Conservation (phyloP, 768 basidiomycete species). For the Tylopilus plumbeoviolaceoides region DNA sequence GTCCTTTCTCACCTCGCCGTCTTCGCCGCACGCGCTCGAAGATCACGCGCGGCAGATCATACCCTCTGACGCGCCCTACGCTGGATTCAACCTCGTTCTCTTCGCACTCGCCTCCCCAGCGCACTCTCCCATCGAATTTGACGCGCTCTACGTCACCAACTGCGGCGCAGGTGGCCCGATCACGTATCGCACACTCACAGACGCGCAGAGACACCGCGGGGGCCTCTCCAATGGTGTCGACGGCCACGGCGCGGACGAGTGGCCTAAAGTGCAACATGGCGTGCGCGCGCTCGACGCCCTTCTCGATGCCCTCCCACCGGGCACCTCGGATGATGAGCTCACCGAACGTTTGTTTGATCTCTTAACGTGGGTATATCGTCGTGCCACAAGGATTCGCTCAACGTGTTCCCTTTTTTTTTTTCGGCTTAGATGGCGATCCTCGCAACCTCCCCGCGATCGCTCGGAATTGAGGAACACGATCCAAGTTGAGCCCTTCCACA, state of each 20-base stretch:
- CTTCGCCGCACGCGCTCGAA: constrained; percentile 40
- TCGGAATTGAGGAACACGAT: constrained; percentile 60
- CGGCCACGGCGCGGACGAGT: constrained; percentile 51
- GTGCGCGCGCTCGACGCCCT: constrained; percentile 41
- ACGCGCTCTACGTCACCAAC: constrained; percentile 62
- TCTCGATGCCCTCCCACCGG: constrained; percentile 35
- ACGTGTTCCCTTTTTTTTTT: background rate
- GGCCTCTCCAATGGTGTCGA: constrained; percentile 78
- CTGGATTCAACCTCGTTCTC: constrained; percentile 80
- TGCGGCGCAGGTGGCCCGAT: constrained; percentile 63
- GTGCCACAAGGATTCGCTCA: constrained; percentile 4
- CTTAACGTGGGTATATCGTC: constrained; percentile 55
- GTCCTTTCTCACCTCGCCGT: constrained; percentile 59
- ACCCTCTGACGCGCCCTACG: constrained; percentile 50
- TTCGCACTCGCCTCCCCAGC: constrained; percentile 42
- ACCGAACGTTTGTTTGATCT: constrained; percentile 58
- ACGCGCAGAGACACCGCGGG: constrained; percentile 46
- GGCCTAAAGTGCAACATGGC: constrained; percentile 74
- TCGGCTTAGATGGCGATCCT: constrained; percentile 24
- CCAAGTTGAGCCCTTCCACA: constrained; percentile 49
- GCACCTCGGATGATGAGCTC: constrained; percentile 48
- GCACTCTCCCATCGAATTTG: constrained; percentile 37
- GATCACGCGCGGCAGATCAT: constrained; percentile 46
- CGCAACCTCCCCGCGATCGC: constrained; percentile 44
- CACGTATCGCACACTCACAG: constrained; percentile 47